phyloP scores from a whole-genome alignment of 2,329 filamentous ascomycete genomes.

The Tolypocladium ophioglossoides region DNA sequence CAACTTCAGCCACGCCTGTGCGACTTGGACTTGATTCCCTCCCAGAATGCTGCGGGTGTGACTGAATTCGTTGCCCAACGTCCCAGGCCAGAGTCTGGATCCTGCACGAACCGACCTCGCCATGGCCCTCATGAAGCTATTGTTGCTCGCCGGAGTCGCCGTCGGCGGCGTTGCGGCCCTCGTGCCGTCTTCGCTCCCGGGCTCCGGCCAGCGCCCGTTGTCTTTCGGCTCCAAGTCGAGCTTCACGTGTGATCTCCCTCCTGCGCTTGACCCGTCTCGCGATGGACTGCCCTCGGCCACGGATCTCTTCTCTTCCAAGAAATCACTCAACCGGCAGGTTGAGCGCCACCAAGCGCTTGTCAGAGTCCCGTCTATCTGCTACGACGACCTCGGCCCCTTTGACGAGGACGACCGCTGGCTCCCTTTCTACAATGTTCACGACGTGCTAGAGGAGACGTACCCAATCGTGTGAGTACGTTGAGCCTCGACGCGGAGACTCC shows the following conservation, averaged over 20 bases:
- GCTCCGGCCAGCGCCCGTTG: background rate
- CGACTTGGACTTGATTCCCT: background rate
- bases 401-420: conserved; percentile 45
- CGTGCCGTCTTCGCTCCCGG: background rate
- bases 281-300: conserved; percentile 22
- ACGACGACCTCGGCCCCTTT: conserved; percentile 43
- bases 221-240: background rate
- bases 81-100: background rate
- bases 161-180: conserved; percentile 1
- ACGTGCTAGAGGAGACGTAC: conserved; percentile 36
- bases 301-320: conserved; percentile 20
- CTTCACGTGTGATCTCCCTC: conserved; percentile 23
- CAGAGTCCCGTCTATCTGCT: conserved; percentile 42
- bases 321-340: conserved; percentile 29
- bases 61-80: background rate
- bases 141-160: background rate
- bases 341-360: conserved; percentile 43
- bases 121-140: conserved; percentile 2
- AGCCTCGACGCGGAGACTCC: conserved; percentile 1
- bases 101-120: background rate
- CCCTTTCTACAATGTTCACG: conserved; percentile 38
- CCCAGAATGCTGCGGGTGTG: background rate
- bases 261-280: conserved; percentile 16
- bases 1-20: background rate
- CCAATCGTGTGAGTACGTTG: conserved; percentile 31